A percentile compares a stretch with the other conserved stretches of the same genome.
These are phyloP conservation scores for Neofusicoccum umdonicola DNA, from an alignment of 2,329 filamentous ascomycete genomes.

Conservation along the genomic window DNA sequence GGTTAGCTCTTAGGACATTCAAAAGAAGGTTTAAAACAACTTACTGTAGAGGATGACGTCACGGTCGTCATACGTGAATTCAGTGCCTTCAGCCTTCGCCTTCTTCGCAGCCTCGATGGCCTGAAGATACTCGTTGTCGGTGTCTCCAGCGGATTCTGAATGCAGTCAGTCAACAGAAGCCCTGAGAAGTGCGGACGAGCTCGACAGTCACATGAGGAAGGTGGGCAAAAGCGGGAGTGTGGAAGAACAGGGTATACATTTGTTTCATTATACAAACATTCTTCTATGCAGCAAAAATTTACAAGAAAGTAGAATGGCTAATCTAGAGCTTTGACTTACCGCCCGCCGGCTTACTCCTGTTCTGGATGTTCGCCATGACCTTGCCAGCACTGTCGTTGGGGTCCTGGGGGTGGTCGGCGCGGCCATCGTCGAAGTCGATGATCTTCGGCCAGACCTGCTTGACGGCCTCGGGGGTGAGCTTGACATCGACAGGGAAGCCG, in stretches of 20 bases:
- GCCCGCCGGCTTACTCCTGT: slow-evolving; percentile 55
- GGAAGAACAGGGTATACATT: slow-evolving; percentile 15
- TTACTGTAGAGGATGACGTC: slow-evolving; percentile 86
- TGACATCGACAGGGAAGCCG: slow-evolving; percentile 84
- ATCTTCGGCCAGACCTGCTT: slow-evolving; percentile 64
- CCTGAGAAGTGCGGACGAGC: not conserved
- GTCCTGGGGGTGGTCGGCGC: slow-evolving; percentile 82
- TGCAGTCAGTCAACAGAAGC: not conserved
- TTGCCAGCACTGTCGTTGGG: slow-evolving; percentile 74
- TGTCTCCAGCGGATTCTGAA: slow-evolving; percentile 18
- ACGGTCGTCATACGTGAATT: slow-evolving; percentile 79
- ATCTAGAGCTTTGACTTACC: slow-evolving; percentile 27
- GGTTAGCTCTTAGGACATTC: slow-evolving; percentile 23
- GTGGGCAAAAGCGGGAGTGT: not conserved
- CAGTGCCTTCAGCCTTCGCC: slow-evolving; percentile 67
- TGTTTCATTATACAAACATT: slow-evolving; percentile 11
- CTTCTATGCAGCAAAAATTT: not conserved
- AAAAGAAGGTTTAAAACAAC: slow-evolving; percentile 13
- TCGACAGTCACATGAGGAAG: not conserved
- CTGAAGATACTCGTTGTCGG: slow-evolving; percentile 58
- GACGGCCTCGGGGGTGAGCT: slow-evolving; percentile 77
- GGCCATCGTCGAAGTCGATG: slow-evolving; percentile 80
- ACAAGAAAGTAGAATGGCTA: not conserved
- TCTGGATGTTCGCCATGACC: slow-evolving; percentile 81
- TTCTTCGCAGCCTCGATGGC: slow-evolving; percentile 76